phyloP scores from a whole-genome alignment of 1,284 basidiomycete species.

The Tetrapyrgos nigripes region DNA sequence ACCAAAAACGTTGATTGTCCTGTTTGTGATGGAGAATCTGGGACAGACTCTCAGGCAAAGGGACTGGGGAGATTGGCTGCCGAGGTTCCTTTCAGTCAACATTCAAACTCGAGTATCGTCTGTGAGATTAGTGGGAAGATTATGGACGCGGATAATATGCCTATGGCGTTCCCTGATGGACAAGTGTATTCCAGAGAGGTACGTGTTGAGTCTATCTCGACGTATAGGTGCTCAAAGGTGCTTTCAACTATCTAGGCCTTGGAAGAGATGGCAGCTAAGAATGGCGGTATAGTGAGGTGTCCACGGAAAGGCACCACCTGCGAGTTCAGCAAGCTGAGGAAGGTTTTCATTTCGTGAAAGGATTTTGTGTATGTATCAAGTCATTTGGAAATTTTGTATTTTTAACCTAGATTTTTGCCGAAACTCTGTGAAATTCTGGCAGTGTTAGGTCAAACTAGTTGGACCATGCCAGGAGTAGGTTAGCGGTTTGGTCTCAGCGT shows the following conservation, averaged over 20 bases:
- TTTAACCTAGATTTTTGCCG: too few species aligned
- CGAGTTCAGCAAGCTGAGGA: conserved; percentile 72
- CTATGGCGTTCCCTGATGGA: conserved; percentile 91
- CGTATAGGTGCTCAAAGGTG: too few species aligned
- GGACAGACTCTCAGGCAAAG: conserved; percentile 39
- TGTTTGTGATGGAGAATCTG: conserved; percentile 72
- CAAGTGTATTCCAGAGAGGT: conserved; percentile 93
- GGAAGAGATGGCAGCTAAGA: conserved; percentile 82
- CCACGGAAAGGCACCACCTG: conserved; percentile 77
- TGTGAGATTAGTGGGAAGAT: conserved; percentile 91
- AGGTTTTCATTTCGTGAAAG: conserved; percentile 92
- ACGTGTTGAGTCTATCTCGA: too few species aligned
- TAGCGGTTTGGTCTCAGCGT: too few species aligned
- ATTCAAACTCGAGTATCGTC: conserved; percentile 94
- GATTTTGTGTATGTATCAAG: conserved; percentile 17
- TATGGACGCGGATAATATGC: conserved; percentile 94
- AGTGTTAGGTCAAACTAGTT: too few species aligned
- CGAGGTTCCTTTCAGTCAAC: conserved; percentile 93
- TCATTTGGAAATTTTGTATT: background rate
- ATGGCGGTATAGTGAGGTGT: conserved; percentile 80
- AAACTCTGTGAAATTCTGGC: too few species aligned
- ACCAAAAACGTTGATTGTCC: conserved; percentile 91
- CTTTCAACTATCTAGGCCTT: too few species aligned
- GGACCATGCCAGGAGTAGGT: too few species aligned
- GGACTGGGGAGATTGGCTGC: conserved; percentile 80